Evolutionary conservation across 371 early-diverging fungal species (phyloP).

Genomic region (Catenaria anguillulae): DNA sequence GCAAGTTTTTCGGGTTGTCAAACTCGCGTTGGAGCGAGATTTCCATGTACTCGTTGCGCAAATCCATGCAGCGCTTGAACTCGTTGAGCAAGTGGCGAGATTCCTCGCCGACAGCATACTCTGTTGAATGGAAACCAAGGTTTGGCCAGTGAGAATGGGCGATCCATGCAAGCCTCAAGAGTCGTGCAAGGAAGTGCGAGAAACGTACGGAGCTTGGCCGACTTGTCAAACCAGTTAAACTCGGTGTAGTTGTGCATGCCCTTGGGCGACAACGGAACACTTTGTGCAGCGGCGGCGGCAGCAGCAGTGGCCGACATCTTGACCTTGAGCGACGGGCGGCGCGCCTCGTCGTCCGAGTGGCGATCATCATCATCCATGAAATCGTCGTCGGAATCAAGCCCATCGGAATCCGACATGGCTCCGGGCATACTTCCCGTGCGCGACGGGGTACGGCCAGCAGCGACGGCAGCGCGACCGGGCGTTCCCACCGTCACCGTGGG

Average conservation of each 20-base stretch:
- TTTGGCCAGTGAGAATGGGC: too few species aligned
- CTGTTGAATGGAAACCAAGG: too few species aligned
- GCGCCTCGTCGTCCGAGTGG: background rate
- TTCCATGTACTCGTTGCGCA: conserved; percentile 76
- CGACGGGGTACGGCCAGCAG: too few species aligned
- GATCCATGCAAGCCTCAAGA: too few species aligned
- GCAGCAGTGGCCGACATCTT: background rate
- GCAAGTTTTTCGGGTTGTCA: conserved; percentile 71
- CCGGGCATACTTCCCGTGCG: too few species aligned
- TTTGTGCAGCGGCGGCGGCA: background rate
- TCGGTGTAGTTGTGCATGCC: conserved; percentile 1
- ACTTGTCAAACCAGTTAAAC: conserved; percentile 7
- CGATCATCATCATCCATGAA: too few species aligned
- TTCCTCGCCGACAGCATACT: conserved; percentile 24
- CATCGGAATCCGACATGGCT: background rate
- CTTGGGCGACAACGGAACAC: background rate
- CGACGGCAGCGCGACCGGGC: too few species aligned
- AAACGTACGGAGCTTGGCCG: background rate
- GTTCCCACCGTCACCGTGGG: too few species aligned
- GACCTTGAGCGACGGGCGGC: background rate
- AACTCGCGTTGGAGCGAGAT: conserved; percentile 53
- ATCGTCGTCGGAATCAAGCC: too few species aligned
- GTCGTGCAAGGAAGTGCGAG: too few species aligned
- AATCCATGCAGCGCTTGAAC: conserved; percentile 52
- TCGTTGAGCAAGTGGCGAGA: conserved; percentile 22